Percentiles rank a stretch among this genome's conserved stretches.
Conservation (phyloP, 2,329 filamentous ascomycete genomes). For the Ophiognomonia clavigignenti-juglandacearum region DNA sequence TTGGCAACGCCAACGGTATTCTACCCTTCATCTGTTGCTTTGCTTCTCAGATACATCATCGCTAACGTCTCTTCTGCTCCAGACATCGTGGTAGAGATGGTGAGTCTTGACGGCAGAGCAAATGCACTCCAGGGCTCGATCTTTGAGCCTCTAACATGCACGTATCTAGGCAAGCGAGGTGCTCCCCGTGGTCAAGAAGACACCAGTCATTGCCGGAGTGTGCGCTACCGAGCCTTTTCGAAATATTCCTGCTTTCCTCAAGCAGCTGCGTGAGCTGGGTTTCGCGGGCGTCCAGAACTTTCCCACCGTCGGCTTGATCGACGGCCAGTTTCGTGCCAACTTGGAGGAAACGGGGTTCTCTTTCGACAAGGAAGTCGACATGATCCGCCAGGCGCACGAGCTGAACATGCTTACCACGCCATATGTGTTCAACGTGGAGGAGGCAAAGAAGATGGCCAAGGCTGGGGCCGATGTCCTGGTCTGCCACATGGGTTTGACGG, state of each 20-base stretch:
- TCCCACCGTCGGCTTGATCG: constrained; percentile 66
- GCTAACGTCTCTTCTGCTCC: not conserved
- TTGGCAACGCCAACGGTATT: constrained; percentile 57
- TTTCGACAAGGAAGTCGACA: constrained; percentile 61
- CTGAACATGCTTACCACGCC: constrained; percentile 63
- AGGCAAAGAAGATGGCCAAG: constrained; percentile 56
- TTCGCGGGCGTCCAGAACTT: constrained; percentile 71
- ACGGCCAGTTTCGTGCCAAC: constrained; percentile 61
- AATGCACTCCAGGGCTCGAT: not conserved
- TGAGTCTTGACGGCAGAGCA: constrained; percentile 21
- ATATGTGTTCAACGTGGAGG: constrained; percentile 62
- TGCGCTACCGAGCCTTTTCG: constrained; percentile 68
- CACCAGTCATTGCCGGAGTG: constrained; percentile 65
- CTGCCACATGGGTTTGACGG: constrained; percentile 65
- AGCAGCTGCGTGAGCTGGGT: constrained; percentile 55
- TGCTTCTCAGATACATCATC: not conserved
- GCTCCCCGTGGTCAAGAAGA: constrained; percentile 57
- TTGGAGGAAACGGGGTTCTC: constrained; percentile 71
- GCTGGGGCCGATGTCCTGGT: constrained; percentile 65
- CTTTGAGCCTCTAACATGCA: too few relatives aligned
- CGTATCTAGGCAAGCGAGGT: constrained; percentile 54
- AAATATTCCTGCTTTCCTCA: constrained; percentile 54
- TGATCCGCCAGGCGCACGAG: constrained; percentile 55
- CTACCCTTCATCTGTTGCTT: not conserved
- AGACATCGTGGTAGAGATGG: constrained; percentile 65